These are phyloP conservation scores for Annona cherimola DNA, from an alignment of 164 flowering plant species.

Conservation along the genomic window DNA sequence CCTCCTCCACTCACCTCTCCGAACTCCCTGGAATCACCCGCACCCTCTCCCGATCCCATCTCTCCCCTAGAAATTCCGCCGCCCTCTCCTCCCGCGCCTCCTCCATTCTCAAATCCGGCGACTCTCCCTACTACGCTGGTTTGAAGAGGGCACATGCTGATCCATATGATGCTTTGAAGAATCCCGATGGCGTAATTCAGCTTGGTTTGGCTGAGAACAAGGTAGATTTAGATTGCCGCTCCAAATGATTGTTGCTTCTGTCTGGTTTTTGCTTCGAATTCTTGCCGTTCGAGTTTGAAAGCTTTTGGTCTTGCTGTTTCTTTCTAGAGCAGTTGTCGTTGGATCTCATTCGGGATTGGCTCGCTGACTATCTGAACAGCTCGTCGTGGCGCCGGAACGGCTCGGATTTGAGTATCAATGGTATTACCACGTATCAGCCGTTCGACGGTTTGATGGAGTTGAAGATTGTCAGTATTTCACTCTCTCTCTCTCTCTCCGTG, in stretches of 20 bases:
- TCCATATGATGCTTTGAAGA: slow-evolving; percentile 47
- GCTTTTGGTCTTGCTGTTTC: slow-evolving; percentile 5
- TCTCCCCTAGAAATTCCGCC: slow-evolving; percentile 47
- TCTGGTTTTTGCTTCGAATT: slow-evolving; percentile 1
- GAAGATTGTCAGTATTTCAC: slow-evolving; percentile 54
- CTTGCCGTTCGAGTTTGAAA: slow-evolving; percentile 3
- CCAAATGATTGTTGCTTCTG: neutral
- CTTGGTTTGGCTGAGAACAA: slow-evolving; percentile 75
- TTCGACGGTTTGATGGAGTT: slow-evolving; percentile 72
- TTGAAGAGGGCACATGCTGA: slow-evolving; percentile 43
- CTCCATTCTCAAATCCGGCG: slow-evolving; percentile 35
- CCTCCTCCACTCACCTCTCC: slow-evolving; percentile 26
- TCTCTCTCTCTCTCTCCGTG: neutral
- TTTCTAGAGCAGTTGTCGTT: slow-evolving; percentile 51
- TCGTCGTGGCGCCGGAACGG: slow-evolving; percentile 32
- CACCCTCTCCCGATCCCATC: slow-evolving; percentile 49
- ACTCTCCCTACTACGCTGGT: slow-evolving; percentile 51
- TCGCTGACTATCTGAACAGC: slow-evolving; percentile 41
- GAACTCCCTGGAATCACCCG: slow-evolving; percentile 35
- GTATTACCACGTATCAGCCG: slow-evolving; percentile 74
- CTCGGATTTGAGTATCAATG: slow-evolving; percentile 46
- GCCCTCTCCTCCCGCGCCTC: slow-evolving; percentile 67
- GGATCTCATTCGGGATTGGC: slow-evolving; percentile 78
- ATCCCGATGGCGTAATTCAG: slow-evolving; percentile 81
- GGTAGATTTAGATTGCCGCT: slow-evolving; percentile 26